These are phyloP conservation scores for Neonectria sp. DNA, from an alignment of 2,329 filamentous ascomycete species.

Conservation along the genomic window DNA sequence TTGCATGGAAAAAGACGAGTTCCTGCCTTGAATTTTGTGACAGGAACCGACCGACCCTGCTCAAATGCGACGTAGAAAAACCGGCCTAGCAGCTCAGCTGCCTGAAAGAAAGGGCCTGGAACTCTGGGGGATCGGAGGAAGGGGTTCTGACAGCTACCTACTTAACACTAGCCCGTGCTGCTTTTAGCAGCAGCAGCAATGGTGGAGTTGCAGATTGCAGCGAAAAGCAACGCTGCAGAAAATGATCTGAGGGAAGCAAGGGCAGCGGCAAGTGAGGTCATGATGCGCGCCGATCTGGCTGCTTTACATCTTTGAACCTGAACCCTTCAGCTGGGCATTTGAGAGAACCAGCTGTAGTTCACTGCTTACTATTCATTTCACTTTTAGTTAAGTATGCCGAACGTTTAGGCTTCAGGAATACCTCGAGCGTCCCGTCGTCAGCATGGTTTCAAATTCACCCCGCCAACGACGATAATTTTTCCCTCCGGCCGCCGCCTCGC, in stretches of 20 bases:
- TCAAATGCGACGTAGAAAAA: background rate
- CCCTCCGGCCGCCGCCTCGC: background rate
- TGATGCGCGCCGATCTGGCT: background rate
- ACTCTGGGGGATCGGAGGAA: slow-evolving; percentile 1
- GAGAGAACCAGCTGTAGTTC: background rate
- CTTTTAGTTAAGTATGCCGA: background rate
- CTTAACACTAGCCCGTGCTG: background rate
- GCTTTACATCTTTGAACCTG: background rate
- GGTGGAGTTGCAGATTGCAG: background rate
- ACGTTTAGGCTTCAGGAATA: background rate
- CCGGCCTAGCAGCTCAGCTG: background rate
- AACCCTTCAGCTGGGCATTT: too few species aligned
- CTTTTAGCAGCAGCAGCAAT: background rate
- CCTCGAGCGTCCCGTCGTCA: background rate
- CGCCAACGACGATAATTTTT: background rate
- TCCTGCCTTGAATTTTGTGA: background rate
- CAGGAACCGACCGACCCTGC: too few species aligned
- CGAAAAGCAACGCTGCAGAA: slow-evolving; percentile 1
- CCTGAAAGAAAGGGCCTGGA: background rate
- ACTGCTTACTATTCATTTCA: background rate
- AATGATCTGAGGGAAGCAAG: background rate
- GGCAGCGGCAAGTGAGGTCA: background rate
- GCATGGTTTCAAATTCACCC: background rate
- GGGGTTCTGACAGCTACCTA: background rate
- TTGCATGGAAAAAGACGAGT: background rate